Conservation (phyloP, 257 asterid species). For the Cynanchum wilfordii region DNA sequence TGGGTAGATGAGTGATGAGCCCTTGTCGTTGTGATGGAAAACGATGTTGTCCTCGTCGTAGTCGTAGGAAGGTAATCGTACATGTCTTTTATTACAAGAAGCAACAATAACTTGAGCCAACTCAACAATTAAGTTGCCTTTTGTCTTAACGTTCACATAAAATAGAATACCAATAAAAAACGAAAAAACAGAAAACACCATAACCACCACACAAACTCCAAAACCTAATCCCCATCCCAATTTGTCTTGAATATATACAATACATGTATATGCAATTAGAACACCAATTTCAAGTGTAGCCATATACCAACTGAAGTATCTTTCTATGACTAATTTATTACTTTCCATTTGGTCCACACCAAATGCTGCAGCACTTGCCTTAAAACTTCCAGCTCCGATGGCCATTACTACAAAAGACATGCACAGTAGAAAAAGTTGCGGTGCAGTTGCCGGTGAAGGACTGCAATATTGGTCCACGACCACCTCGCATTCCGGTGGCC, state of each 20-base stretch:
- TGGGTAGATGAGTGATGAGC: conserved; percentile 37
- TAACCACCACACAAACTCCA: conserved; percentile 42
- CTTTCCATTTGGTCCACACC: conserved; percentile 50
- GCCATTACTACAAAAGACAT: conserved; percentile 38
- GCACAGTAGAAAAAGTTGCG: not conserved
- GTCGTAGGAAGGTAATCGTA: conserved; percentile 9
- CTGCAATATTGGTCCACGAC: conserved; percentile 17
- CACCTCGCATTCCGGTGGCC: conserved; percentile 54
- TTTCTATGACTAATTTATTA: conserved; percentile 17
- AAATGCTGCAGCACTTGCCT: conserved; percentile 51
- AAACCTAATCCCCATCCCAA: conserved; percentile 63
- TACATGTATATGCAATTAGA: conserved; percentile 41
- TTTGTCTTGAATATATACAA: conserved; percentile 65
- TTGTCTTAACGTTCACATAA: conserved; percentile 38
- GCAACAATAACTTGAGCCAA: conserved; percentile 46
- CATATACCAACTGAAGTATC: conserved; percentile 56
- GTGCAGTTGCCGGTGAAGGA: not conserved
- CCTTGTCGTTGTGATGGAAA: conserved; percentile 36
- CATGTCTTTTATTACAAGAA: conserved; percentile 40
- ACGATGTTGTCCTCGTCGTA: not conserved
- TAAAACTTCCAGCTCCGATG: conserved; percentile 58
- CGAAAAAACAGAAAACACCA: conserved; percentile 26
- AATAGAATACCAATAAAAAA: conserved; percentile 47
- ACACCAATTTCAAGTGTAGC: conserved; percentile 32
- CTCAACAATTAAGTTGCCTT: conserved; percentile 36